phyloP scores from a whole-genome alignment of 2,329 filamentous ascomycete species.

The Colletotrichum tropicicola region DNA sequence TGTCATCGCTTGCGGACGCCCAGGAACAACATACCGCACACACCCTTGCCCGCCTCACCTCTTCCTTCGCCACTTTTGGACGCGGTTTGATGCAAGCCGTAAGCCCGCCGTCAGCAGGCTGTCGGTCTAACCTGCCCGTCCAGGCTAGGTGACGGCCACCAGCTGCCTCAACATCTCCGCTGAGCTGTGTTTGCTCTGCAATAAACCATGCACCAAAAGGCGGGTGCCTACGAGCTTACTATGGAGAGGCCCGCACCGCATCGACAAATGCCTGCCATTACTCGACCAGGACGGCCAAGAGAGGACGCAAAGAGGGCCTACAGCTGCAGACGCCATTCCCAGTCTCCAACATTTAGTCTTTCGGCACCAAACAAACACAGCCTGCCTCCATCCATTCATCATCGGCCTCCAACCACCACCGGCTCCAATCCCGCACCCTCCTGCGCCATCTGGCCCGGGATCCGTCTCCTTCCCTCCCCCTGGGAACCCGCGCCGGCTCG shows the following conservation, averaged over 20 bases:
- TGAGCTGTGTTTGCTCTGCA: not conserved
- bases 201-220: not conserved
- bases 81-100: conserved; percentile 18
- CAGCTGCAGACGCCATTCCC: too few relatives aligned
- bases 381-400: not conserved
- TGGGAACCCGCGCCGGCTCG: not conserved
- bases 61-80: conserved; percentile 21
- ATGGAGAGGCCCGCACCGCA: not conserved
- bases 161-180: not conserved
- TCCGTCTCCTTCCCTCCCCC: not conserved
- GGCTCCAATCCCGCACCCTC: not conserved
- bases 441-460: not conserved
- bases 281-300: too few relatives aligned
- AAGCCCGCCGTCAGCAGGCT: conserved; percentile 20
- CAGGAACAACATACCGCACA: not conserved
- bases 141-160: not conserved
- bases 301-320: not conserved
- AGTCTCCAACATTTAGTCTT: not conserved
- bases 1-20: not conserved
- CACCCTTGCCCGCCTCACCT: not conserved
- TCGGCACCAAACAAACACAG: not conserved
- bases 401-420: not conserved
- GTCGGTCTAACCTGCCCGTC: not conserved
- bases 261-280: not conserved
- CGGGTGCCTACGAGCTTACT: conserved; percentile 2